Evolutionary conservation across 2,329 filamentous ascomycete genomes (phyloP), one percentile per base, ranked within the genome.

Genomic region (Verticillium nonalfalfae): DNA sequence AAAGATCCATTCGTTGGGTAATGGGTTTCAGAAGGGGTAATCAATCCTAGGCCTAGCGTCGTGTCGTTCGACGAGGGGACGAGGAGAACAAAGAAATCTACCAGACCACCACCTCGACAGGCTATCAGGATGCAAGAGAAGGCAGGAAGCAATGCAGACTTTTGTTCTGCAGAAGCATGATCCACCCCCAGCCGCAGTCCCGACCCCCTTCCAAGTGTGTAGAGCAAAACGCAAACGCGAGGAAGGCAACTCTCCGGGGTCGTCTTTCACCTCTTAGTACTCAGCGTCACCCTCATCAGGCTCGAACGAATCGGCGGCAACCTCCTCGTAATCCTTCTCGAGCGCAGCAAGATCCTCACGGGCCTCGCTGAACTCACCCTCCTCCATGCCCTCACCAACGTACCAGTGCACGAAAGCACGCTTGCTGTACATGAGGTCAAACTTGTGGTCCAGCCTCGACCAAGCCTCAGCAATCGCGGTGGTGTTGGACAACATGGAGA

Each of bases 311-410:
- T 93, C 90, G 73, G 81, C 85, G 64, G 90, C 90, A 68, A 93
- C 90, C 82, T 93, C 90, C 77, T 93, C 90, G 74, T 94, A 94
- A 71, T 94, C 90, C 81, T 89, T 91, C 82, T 94, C 91, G 38
- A 95, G 81, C 57, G 91, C 91, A 65, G 91, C 91, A 64, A 95
- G 81, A 74, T 95, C 91, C 80, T 95, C 91, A 68, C 91, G 88
- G 64, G 91, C 91, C 78, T 95, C 91, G 65, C 88, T 90, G 80
- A 95, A 95, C 77, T 95, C 91, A 70, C 91, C 91, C 76, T 95
- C 91, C 80, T 95, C 91, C 91, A 95, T 95, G 79, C 91, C 91
- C 79, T 95, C 91, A 67, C 91, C 91, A 60, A 95, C 91, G 68
- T 90, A 90, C 88, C 88, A 90, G 78, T 90, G 87, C 56, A 90